phyloP scores from a whole-genome alignment of 2,329 filamentous ascomycete species.

The Xylariomycetidae sp. region DNA sequence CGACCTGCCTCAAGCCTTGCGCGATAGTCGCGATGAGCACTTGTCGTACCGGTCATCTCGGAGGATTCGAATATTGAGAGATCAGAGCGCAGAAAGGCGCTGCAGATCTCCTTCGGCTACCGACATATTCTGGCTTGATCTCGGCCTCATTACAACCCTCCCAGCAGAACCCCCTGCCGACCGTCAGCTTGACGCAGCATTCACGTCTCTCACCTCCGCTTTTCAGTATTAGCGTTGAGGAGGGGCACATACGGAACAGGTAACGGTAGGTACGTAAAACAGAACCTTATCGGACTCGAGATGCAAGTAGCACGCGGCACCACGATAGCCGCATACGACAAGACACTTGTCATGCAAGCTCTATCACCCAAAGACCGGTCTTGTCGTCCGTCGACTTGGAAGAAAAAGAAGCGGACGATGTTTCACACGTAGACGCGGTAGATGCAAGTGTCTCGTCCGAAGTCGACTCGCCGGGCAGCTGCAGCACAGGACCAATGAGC shows the following conservation, averaged over 20 bases:
- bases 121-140: conserved; percentile 2
- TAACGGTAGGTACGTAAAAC: conserved; percentile 15
- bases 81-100: conserved; percentile 3
- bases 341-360: conserved; percentile 10
- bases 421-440: conserved; percentile 16
- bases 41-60: too few relatives aligned
- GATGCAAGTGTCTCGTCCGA: conserved; percentile 14
- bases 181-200: conserved; percentile 17
- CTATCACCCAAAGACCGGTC: too few relatives aligned
- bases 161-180: not conserved
- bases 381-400: too few relatives aligned
- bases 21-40: too few relatives aligned
- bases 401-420: conserved; percentile 15
- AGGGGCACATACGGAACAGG: not conserved
- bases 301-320: conserved; percentile 12
- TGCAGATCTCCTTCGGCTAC: not conserved
- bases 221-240: conserved; percentile 13
- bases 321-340: conserved; percentile 18
- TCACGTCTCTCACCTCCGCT: conserved; percentile 13
- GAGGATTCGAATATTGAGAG: too few relatives aligned
- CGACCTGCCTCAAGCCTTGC: not conserved
- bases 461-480: conserved; percentile 11
- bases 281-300: conserved; percentile 15
- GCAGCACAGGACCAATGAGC: conserved; percentile 17
- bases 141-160: conserved; percentile 13